These are phyloP conservation scores for Rhodocollybia butyracea DNA, from an alignment of 768 basidiomycete genomes.

Conservation along the genomic window DNA sequence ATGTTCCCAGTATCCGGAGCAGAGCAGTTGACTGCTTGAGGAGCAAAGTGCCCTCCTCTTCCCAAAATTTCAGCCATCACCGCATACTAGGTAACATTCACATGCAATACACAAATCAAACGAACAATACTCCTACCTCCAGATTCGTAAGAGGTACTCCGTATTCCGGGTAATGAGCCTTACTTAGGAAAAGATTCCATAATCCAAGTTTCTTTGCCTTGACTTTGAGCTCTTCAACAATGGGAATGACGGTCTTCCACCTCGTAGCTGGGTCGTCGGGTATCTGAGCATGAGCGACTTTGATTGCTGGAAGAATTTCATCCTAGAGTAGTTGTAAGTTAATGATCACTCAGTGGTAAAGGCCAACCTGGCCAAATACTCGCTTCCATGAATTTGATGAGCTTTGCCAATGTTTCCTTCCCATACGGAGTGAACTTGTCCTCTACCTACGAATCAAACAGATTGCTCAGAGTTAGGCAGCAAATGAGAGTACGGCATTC, in stretches of 20 bases:
- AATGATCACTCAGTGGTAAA: not conserved
- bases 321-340: constrained; percentile 49
- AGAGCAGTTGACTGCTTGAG: constrained; percentile 89
- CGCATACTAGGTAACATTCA: constrained; percentile 60
- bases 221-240: constrained; percentile 80
- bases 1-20: constrained; percentile 97
- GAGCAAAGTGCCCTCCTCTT: constrained; percentile 74
- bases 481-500: not conserved
- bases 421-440: constrained; percentile 91
- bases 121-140: constrained; percentile 53
- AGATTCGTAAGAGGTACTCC: constrained; percentile 92
- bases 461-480: not conserved
- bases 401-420: constrained; percentile 80
- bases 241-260: constrained; percentile 82
- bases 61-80: constrained; percentile 97
- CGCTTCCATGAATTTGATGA: constrained; percentile 85
- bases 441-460: constrained; percentile 55
- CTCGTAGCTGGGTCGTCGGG: constrained; percentile 69
- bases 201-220: constrained; percentile 87
- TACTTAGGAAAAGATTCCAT: constrained; percentile 97
- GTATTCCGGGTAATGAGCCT: constrained; percentile 84
- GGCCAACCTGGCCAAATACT: constrained; percentile 10
- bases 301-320: constrained; percentile 80
- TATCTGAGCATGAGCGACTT: constrained; percentile 77
- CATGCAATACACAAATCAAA: not conserved